phyloP scores from a whole-genome alignment of 805 yeast genomes.

The Teunomyces tritomae region DNA sequence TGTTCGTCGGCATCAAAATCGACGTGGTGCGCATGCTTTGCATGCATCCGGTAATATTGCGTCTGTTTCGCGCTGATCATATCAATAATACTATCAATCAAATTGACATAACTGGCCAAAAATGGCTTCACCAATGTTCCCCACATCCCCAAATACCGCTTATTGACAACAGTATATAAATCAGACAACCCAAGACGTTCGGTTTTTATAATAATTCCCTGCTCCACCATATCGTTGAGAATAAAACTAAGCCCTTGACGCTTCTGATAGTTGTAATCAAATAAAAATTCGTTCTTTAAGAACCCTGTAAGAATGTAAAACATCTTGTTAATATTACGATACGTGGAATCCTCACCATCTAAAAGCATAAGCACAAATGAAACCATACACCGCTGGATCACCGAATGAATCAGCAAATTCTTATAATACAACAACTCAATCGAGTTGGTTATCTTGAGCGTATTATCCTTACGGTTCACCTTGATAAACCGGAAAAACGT shows the following conservation, averaged over 20 bases:
- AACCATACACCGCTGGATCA: conserved; percentile 50
- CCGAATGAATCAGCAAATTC: conserved; percentile 53
- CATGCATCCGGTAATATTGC: conserved; percentile 12
- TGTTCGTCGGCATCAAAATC: conserved; percentile 12
- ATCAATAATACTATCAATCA: conserved; percentile 15
- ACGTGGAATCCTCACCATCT: conserved; percentile 5
- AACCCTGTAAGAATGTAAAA: conserved; percentile 36
- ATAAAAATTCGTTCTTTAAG: conserved; percentile 41
- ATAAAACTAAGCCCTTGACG: conserved; percentile 27
- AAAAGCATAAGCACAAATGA: conserved; percentile 24
- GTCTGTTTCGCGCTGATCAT: conserved; percentile 14
- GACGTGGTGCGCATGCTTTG: conserved; percentile 4
- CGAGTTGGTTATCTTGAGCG: conserved; percentile 42
- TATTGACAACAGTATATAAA: conserved; percentile 20
- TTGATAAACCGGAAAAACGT: conserved; percentile 27
- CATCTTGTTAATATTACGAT: conserved; percentile 21
- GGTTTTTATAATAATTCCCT: conserved; percentile 12
- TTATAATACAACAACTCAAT: conserved; percentile 59
- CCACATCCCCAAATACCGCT: conserved; percentile 20
- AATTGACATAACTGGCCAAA: conserved; percentile 30
- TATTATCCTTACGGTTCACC: conserved; percentile 20
- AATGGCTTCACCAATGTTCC: conserved; percentile 34
- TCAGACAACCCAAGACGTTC: conserved; percentile 15
- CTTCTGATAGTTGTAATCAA: conserved; percentile 37
- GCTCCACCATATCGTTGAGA: conserved; percentile 20